phyloP scores from a whole-genome alignment of 1,284 basidiomycete genomes.

The Trichosporon sp. region DNA sequence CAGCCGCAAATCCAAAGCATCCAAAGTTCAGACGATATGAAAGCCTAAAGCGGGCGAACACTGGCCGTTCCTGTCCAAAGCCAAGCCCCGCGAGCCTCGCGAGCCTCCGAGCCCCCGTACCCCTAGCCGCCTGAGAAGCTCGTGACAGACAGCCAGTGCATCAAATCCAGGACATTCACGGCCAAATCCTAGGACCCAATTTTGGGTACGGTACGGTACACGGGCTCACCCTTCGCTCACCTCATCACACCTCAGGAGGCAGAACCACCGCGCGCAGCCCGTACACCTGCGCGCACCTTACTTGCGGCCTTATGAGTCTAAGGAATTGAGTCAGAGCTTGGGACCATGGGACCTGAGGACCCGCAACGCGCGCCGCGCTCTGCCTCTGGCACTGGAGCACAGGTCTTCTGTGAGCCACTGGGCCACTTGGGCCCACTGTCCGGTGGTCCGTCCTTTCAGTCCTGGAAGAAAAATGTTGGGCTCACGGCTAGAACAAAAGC shows the following conservation, averaged over 20 bases:
- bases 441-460: background rate
- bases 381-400: background rate
- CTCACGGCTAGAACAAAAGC: slow-evolving; percentile 2
- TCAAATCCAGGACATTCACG: background rate
- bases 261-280: background rate
- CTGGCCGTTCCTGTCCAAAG: background rate
- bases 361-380: background rate
- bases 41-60: background rate
- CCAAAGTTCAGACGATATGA: background rate
- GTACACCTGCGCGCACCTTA: background rate
- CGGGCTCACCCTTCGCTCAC: background rate
- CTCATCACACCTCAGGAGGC: background rate
- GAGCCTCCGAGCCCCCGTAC: background rate
- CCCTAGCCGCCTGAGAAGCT: background rate
- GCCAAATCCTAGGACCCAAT: background rate
- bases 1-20: background rate
- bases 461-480: background rate
- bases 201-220: background rate
- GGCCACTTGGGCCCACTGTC: slow-evolving; percentile 3
- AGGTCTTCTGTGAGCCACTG: background rate
- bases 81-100: background rate
- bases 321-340: slow-evolving; percentile 3
- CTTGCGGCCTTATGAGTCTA: slow-evolving; percentile 1
- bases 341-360: background rate
- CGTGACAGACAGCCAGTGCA: background rate